Conservation (phyloP, 2,329 filamentous ascomycete genomes). For the Penicillium sp. region DNA sequence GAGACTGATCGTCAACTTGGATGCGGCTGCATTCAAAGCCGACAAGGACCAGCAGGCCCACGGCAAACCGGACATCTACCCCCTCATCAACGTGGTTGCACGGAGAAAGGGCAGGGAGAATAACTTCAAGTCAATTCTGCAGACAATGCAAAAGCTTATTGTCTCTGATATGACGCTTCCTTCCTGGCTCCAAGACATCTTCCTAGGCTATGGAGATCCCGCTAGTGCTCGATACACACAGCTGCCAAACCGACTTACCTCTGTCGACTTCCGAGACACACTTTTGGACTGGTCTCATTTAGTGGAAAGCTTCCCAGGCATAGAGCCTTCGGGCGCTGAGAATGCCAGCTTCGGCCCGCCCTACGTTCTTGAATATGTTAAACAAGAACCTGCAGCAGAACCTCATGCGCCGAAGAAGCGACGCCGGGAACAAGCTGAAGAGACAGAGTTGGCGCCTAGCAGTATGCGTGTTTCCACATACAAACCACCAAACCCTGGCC, state of each 20-base stretch:
- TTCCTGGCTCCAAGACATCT: slow-evolving; percentile 90
- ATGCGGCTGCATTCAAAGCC: slow-evolving; percentile 64
- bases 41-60: slow-evolving; percentile 60
- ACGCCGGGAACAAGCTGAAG: slow-evolving; percentile 65
- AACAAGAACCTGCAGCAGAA: slow-evolving; percentile 45
- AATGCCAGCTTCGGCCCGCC: slow-evolving; percentile 72
- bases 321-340: slow-evolving; percentile 67
- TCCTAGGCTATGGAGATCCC: slow-evolving; percentile 93
- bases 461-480: slow-evolving; percentile 80
- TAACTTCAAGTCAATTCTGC: slow-evolving; percentile 88
- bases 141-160: slow-evolving; percentile 79
- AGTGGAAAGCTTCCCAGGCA: slow-evolving; percentile 75
- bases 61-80: slow-evolving; percentile 71
- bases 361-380: slow-evolving; percentile 66
- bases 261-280: slow-evolving; percentile 83
- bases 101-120: slow-evolving; percentile 81
- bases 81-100: slow-evolving; percentile 73
- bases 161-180: slow-evolving; percentile 78
- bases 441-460: slow-evolving; percentile 54
- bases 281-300: slow-evolving; percentile 95
- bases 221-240: slow-evolving; percentile 77
- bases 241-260: slow-evolving; percentile 65
- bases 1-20: slow-evolving; percentile 70
- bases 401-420: slow-evolving; percentile 71
- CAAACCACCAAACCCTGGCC: slow-evolving; percentile 75